phyloP scores from a whole-genome alignment of 768 basidiomycete species.

The Leccinum uliginosum region DNA sequence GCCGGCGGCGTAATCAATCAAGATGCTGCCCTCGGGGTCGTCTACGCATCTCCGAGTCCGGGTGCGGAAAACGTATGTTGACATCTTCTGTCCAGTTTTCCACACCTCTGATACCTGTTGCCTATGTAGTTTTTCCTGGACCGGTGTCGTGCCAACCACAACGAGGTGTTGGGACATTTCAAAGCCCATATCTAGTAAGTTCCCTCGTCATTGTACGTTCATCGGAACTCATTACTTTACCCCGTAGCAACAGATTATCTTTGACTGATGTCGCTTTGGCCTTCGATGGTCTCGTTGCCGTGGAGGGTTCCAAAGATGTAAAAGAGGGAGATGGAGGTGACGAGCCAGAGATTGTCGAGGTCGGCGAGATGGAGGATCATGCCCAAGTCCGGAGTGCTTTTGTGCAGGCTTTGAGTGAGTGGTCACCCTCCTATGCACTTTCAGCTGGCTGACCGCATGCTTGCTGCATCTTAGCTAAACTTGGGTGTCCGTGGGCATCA shows the following conservation, averaged over 20 bases:
- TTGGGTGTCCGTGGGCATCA: neutral
- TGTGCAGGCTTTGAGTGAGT: neutral
- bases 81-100: neutral
- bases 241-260: neutral
- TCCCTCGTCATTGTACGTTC: neutral
- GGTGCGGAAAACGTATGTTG: neutral
- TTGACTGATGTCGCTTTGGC: neutral
- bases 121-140: neutral
- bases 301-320: neutral
- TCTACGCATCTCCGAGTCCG: neutral
- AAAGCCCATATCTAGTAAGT: neutral
- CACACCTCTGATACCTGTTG: neutral
- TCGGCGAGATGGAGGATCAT: neutral
- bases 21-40: neutral
- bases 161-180: neutral
- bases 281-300: neutral
- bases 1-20: neutral
- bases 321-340: neutral
- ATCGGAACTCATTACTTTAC: neutral
- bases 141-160: neutral
- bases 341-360: neutral
- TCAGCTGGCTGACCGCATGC: neutral
- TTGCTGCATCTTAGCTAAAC: neutral
- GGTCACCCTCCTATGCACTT: fast-evolving
- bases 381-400: neutral